These are phyloP conservation scores for Bidens hawaiensis DNA, from an alignment of 140 eudicot species.

Conservation along the genomic window DNA sequence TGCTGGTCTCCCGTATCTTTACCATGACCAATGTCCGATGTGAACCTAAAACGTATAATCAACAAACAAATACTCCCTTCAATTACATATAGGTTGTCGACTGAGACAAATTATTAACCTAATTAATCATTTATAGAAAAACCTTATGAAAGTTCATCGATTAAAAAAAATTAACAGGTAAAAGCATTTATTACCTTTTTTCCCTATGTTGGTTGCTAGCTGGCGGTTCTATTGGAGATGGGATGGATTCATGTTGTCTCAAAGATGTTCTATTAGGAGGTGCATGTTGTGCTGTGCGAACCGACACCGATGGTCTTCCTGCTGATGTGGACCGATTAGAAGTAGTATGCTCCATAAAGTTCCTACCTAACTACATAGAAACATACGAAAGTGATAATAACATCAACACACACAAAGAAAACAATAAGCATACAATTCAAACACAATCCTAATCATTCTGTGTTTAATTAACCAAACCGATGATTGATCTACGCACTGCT, in stretches of 20 bases:
- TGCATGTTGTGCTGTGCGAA: conserved; percentile 49
- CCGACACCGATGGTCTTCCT: conserved; percentile 81
- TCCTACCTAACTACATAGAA: conserved; percentile 95
- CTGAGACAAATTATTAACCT: background rate
- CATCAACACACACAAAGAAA: background rate
- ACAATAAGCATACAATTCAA: background rate
- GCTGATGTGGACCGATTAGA: conserved; percentile 89
- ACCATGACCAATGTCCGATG: conserved; percentile 52
- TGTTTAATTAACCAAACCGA: background rate
- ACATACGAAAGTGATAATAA: conserved; percentile 34
- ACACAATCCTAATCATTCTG: background rate
- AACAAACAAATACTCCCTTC: background rate
- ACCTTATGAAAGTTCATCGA: background rate
- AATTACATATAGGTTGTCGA: background rate
- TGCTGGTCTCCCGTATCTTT: conserved; percentile 67
- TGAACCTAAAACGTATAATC: conserved; percentile 34
- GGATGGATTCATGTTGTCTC: conserved; percentile 56
- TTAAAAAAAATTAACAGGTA: background rate
- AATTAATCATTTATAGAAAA: background rate
- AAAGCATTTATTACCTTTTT: conserved; percentile 38
- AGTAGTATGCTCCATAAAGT: conserved; percentile 75
- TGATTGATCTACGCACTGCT: background rate
- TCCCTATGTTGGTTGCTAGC: conserved; percentile 44
- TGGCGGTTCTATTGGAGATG: conserved; percentile 69
- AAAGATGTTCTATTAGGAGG: conserved; percentile 61